phyloP scores from a whole-genome alignment of 1,284 basidiomycete species.

The Sporisorium sorghi region DNA sequence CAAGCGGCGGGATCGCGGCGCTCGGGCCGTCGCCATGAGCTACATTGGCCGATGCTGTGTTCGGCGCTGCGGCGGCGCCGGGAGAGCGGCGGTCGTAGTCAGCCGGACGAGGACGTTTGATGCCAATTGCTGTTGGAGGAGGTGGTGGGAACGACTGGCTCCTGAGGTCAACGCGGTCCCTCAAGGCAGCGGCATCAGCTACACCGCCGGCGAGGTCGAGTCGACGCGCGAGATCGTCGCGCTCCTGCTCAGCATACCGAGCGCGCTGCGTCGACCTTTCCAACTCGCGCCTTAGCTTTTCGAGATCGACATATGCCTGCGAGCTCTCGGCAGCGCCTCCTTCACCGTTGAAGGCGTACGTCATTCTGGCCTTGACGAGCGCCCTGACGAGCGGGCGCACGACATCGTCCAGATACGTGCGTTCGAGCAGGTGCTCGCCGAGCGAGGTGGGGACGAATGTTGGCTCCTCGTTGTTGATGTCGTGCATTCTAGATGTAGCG shows the following conservation, averaged over 20 bases:
- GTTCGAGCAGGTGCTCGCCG: conserved; percentile 46
- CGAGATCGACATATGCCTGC: conserved; percentile 45
- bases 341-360: conserved; percentile 11
- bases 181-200: conserved; percentile 11
- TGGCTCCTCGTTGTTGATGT: conserved; percentile 22
- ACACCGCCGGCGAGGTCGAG: conserved; percentile 43
- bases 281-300: conserved; percentile 46
- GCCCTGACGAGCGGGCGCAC: conserved; percentile 50
- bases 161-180: conserved; percentile 26
- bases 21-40: conserved; percentile 38
- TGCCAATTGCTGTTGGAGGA: background rate
- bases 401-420: conserved; percentile 54
- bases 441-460: conserved; percentile 46
- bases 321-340: conserved; percentile 17
- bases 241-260: conserved; percentile 46
- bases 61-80: conserved; percentile 1
- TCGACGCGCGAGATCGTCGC: conserved; percentile 48
- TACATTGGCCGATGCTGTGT: conserved; percentile 25
- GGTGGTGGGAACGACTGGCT: conserved; percentile 2
- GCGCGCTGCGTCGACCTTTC: conserved; percentile 38
- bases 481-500: conserved; percentile 15
- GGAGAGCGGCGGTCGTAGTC: conserved; percentile 25
- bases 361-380: conserved; percentile 46
- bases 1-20: conserved; percentile 27
- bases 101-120: conserved; percentile 29